Evolutionary conservation across 2,329 filamentous ascomycete genomes (phyloP).

Genomic region (Ascochyta koolunga): DNA sequence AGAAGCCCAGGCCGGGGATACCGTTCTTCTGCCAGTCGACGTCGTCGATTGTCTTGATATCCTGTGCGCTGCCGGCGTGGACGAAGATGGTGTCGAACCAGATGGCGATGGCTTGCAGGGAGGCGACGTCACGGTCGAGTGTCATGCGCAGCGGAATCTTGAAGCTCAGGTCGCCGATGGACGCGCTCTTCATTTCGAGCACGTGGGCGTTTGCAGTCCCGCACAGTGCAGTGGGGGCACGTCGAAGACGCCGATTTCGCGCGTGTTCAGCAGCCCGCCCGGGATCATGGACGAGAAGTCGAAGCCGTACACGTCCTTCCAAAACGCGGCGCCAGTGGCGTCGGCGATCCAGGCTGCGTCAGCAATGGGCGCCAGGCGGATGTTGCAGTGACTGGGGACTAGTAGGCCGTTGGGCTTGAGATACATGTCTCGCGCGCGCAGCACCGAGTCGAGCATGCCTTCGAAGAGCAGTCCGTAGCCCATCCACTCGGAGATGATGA

Average conservation of each 20-base stretch:
- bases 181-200: constrained; percentile 77
- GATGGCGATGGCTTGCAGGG: constrained; percentile 83
- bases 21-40: constrained; percentile 65
- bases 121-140: constrained; percentile 66
- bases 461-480: constrained; percentile 93
- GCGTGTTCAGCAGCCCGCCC: constrained; percentile 76
- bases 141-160: constrained; percentile 69
- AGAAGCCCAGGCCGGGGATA: constrained; percentile 75
- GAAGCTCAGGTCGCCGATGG: constrained; percentile 76
- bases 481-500: constrained; percentile 99
- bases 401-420: constrained; percentile 80
- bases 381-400: constrained; percentile 82
- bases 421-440: constrained; percentile 87
- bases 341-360: constrained; percentile 80
- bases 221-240: constrained; percentile 37
- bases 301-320: constrained; percentile 93
- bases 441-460: constrained; percentile 91
- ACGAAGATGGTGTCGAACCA: constrained; percentile 97
- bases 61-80: constrained; percentile 53
- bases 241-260: constrained; percentile 42
- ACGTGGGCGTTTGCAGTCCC: constrained; percentile 72
- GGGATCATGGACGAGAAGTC: constrained; percentile 90
- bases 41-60: constrained; percentile 56
- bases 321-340: constrained; percentile 72
- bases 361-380: constrained; percentile 80